Evolutionary conservation across 345 rosid genomes (phyloP).

Genomic region (Physaria fendleri): DNA sequence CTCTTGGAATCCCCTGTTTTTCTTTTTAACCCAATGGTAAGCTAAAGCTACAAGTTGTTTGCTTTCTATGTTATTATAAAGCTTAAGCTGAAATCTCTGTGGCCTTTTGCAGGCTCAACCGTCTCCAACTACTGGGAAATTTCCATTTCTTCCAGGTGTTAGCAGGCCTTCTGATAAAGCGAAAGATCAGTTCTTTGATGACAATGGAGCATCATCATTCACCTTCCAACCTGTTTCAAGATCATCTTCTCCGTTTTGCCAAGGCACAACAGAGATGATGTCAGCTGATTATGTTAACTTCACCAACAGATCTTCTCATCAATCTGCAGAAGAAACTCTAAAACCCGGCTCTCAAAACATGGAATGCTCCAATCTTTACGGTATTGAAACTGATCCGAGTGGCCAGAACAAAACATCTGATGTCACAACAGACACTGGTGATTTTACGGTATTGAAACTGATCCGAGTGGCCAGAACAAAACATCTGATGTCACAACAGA

Average conservation of each 20-base stretch:
- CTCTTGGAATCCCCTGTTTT: slow-evolving; percentile 87
- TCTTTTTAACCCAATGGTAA: slow-evolving; percentile 70
- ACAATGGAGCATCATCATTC: slow-evolving; percentile 55
- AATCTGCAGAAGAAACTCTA: slow-evolving; percentile 30
- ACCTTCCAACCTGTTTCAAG: slow-evolving; percentile 66
- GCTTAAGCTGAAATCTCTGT: background rate
- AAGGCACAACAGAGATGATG: slow-evolving; percentile 33
- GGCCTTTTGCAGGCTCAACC: slow-evolving; percentile 64
- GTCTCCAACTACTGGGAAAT: slow-evolving; percentile 88
- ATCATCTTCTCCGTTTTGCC: slow-evolving; percentile 44
- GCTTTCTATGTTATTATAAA: background rate
- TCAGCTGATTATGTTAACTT: slow-evolving; percentile 46
- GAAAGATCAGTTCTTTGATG: slow-evolving; percentile 58
- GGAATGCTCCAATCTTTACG: slow-evolving; percentile 37
- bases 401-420: slow-evolving; percentile 38
- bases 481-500: slow-evolving; percentile 30
- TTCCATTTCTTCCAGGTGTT: slow-evolving; percentile 50
- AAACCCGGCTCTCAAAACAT: slow-evolving; percentile 38
- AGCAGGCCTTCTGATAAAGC: slow-evolving; percentile 39
- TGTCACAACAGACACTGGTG: slow-evolving; percentile 28
- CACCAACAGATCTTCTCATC: slow-evolving; percentile 32
- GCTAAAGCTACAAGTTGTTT: slow-evolving; percentile 13
- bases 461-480: slow-evolving; percentile 32
- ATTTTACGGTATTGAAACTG: too few relatives aligned
- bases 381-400: slow-evolving; percentile 19